Percentiles rank a stretch among this genome's conserved stretches.
These are phyloP conservation scores for Cryptococcus sp. DNA, from an alignment of 1,284 basidiomycete genomes.

Conservation along the genomic window DNA sequence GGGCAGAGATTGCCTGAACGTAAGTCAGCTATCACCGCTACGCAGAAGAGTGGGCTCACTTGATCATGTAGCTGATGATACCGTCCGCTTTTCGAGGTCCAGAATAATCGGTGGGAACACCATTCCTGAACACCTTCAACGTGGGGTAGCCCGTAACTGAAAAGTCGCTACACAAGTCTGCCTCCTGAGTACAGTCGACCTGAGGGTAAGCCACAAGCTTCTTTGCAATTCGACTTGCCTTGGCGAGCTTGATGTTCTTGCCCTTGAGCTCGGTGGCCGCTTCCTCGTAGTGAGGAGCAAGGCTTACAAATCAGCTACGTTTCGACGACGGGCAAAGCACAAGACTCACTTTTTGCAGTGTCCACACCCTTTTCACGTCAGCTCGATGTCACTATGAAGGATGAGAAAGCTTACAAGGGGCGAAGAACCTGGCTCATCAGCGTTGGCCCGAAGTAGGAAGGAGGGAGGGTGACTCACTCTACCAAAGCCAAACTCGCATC, in stretches of 20 bases:
- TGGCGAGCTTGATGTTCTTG: conserved; percentile 86
- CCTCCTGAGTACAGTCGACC: conserved; percentile 86
- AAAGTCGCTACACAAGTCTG: conserved; percentile 76
- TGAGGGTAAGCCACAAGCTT: conserved; percentile 12
- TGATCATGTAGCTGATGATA: conserved; percentile 95
- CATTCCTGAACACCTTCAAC: conserved; percentile 82
- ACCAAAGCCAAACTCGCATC: conserved; percentile 77
- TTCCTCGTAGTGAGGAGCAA: conserved; percentile 92
- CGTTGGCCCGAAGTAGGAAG: background rate
- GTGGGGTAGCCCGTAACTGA: conserved; percentile 67
- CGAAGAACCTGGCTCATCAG: conserved; percentile 35
- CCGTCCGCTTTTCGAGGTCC: conserved; percentile 94
- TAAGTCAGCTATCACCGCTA: background rate
- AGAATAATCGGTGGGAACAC: conserved; percentile 68
- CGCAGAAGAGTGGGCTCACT: conserved; percentile 55
- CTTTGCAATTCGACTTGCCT: conserved; percentile 48
- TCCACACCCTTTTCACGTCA: conserved; percentile 38
- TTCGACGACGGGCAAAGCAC: background rate
- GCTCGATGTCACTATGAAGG: background rate
- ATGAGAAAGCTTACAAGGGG: conserved; percentile 35
- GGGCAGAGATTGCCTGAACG: conserved; percentile 80
- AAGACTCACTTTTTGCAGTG: conserved; percentile 46
- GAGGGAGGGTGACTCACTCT: conserved; percentile 54
- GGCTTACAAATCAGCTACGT: conserved; percentile 30
- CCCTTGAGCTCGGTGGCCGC: conserved; percentile 84